These are phyloP conservation scores for Zea mays DNA, from an alignment of 176 grass and related monocot genomes.

Conservation along the genomic window DNA sequence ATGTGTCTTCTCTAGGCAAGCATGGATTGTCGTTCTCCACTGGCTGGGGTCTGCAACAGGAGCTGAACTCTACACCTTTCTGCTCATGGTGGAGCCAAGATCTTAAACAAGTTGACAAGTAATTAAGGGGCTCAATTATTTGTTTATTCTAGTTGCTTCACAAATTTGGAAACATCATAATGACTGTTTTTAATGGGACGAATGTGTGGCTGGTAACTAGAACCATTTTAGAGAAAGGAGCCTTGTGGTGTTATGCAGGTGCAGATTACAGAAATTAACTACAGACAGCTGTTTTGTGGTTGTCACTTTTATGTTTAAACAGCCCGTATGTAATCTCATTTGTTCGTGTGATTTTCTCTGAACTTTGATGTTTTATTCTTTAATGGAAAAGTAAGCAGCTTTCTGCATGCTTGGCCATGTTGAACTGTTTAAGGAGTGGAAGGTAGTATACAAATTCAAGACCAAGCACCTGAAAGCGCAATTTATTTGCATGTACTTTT, in stretches of 20 bases:
- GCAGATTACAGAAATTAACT: background rate
- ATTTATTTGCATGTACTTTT: background rate
- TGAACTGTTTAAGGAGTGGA: conserved; percentile 1
- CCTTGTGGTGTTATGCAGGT: background rate
- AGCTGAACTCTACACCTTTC: background rate
- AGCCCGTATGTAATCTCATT: background rate
- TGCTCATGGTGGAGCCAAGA: background rate
- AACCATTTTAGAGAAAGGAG: background rate
- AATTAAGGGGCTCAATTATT: background rate
- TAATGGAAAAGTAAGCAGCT: background rate
- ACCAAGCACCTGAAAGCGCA: background rate
- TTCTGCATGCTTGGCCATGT: background rate
- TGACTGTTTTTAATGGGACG: background rate
- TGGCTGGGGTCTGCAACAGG: background rate
- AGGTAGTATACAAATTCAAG: background rate
- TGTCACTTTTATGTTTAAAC: background rate
- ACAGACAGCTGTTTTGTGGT: background rate
- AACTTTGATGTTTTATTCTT: background rate
- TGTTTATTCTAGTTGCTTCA: background rate
- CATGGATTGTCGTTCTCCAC: background rate
- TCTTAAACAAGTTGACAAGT: background rate
- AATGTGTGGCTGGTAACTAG: background rate
- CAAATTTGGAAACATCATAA: background rate
- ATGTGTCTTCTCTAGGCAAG: background rate
- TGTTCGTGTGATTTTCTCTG: background rate